These are phyloP conservation scores for Apiospora hydei DNA, from an alignment of 2,329 filamentous ascomycete genomes.

Conservation along the genomic window DNA sequence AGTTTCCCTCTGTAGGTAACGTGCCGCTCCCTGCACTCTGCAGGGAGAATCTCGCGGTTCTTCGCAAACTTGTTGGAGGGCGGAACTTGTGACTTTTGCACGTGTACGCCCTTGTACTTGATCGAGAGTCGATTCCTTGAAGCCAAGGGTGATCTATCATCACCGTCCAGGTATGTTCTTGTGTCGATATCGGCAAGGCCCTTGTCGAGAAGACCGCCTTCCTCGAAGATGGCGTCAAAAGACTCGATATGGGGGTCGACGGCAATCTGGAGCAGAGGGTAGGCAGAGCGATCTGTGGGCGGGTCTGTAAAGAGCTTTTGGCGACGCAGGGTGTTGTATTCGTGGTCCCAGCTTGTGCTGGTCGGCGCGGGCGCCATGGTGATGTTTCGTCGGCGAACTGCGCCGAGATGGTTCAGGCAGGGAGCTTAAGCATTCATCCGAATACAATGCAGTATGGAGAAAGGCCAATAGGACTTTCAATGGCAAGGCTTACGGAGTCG, in stretches of 20 bases:
- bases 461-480: background rate
- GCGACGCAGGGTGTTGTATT: conserved; percentile 85
- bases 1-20: conserved; percentile 89
- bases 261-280: conserved; percentile 84
- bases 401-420: conserved; percentile 11
- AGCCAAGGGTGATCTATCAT: conserved; percentile 65
- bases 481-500: background rate
- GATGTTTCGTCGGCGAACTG: conserved; percentile 1
- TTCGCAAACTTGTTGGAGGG: conserved; percentile 83
- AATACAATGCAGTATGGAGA: background rate
- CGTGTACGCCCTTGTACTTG: conserved; percentile 79
- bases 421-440: background rate
- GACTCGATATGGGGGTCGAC: conserved; percentile 93
- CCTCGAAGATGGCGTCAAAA: conserved; percentile 88
- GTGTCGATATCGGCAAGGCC: conserved; percentile 88
- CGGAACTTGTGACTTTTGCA: conserved; percentile 84
- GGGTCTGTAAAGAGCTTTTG: conserved; percentile 90
- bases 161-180: conserved; percentile 86
- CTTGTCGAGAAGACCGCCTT: conserved; percentile 74
- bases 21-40: conserved; percentile 94
- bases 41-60: conserved; percentile 85
- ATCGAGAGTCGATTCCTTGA: conserved; percentile 79
- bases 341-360: conserved; percentile 78
- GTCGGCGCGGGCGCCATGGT: conserved; percentile 66
- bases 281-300: conserved; percentile 85